These are phyloP conservation scores for Penicillium coprophilum DNA, from an alignment of 495 filamentous ascomycete species.

Conservation along the genomic window DNA sequence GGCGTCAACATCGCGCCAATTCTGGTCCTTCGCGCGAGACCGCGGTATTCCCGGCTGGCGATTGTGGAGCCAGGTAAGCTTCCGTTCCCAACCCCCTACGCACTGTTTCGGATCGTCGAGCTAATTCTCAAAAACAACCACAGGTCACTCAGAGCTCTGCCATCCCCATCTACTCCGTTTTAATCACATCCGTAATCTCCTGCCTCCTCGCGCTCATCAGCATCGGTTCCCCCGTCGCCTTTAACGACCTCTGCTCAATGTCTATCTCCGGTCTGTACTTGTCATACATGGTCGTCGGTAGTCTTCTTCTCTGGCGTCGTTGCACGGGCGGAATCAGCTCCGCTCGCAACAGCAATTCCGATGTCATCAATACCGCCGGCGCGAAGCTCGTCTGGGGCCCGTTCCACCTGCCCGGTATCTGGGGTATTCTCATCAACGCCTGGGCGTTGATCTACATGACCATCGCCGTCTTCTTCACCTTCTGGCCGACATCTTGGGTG, in stretches of 20 bases:
- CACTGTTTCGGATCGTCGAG: slow-evolving; percentile 18
- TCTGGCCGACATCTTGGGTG: slow-evolving; percentile 42
- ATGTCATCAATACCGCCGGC: slow-evolving; percentile 29
- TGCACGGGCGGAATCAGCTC: slow-evolving; percentile 35
- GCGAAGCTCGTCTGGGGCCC: slow-evolving; percentile 43
- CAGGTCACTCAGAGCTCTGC: slow-evolving; percentile 16
- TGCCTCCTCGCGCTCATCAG: slow-evolving; percentile 47
- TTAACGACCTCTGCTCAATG: slow-evolving; percentile 48
- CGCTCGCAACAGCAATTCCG: slow-evolving; percentile 18
- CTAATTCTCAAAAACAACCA: slow-evolving; percentile 10
- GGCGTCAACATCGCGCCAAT: slow-evolving; percentile 51
- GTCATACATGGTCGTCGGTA: slow-evolving; percentile 45
- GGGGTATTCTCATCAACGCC: slow-evolving; percentile 29
- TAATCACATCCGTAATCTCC: slow-evolving; percentile 34
- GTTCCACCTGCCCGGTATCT: slow-evolving; percentile 33
- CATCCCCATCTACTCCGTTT: slow-evolving; percentile 43
- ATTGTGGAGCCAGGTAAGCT: slow-evolving; percentile 44
- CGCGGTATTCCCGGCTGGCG: slow-evolving; percentile 49
- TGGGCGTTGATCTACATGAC: slow-evolving; percentile 45
- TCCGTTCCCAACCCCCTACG: background rate
- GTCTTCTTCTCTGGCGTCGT: slow-evolving; percentile 50
- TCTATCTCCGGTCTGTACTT: slow-evolving; percentile 43
- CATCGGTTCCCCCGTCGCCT: slow-evolving; percentile 47
- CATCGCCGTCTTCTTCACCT: slow-evolving; percentile 52
- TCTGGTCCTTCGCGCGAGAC: slow-evolving; percentile 58